A percentile compares a stretch with the other conserved stretches of the same genome.
phyloP scores from a whole-genome alignment of 768 basidiomycete species.

The Psilocybe subaeruginosa region DNA sequence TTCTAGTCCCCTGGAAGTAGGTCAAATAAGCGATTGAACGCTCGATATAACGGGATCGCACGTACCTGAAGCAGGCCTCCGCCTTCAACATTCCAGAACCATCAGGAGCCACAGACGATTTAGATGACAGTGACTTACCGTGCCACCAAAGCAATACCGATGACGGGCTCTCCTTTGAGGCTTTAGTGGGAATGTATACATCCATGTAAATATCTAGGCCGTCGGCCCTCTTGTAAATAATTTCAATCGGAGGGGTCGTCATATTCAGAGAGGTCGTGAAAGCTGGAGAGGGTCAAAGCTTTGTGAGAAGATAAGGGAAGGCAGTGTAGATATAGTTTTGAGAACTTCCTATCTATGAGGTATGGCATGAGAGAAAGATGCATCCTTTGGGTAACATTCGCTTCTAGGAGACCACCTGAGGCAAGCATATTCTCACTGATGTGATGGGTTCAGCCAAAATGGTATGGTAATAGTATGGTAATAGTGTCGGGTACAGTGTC shows the following conservation, averaged over 20 bases:
- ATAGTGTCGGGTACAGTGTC: no score
- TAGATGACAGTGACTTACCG: constrained; percentile 21
- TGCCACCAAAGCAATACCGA: constrained; percentile 41
- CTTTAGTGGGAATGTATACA: constrained; percentile 34
- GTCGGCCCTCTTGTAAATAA: constrained; percentile 33
- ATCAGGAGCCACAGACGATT: neutral
- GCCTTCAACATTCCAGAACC: neutral
- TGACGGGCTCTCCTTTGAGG: constrained; percentile 29
- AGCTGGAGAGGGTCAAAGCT: neutral
- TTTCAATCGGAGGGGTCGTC: constrained; percentile 23
- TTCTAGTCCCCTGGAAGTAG: neutral
- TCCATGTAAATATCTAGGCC: constrained; percentile 37
- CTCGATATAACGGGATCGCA: neutral
- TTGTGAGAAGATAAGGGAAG: neutral
- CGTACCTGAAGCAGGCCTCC: neutral
- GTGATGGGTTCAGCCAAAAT: no score
- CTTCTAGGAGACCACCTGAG: no score
- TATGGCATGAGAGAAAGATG: neutral
- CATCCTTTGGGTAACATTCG: neutral
- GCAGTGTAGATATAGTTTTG: neutral
- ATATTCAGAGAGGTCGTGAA: neutral
- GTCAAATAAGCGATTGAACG: neutral
- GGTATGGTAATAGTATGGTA: no score
- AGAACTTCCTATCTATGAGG: neutral
- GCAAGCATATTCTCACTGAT: neutral